Evolutionary conservation across 768 basidiomycete genomes (phyloP).

Genomic region (Lactarius sp.): DNA sequence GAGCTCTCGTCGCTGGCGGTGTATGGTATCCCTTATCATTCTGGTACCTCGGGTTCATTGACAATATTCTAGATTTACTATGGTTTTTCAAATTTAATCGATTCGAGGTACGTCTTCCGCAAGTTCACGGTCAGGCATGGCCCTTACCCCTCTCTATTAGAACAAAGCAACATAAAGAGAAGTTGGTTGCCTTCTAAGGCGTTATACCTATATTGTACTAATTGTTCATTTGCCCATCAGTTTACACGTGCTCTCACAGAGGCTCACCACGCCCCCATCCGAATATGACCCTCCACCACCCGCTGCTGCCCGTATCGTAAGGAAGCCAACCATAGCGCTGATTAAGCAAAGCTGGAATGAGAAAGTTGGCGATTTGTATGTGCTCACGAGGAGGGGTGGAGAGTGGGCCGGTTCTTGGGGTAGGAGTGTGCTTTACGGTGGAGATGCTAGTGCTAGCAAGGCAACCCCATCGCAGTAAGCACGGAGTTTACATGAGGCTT

Average conservation of each 20-base stretch:
- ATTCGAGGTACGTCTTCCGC: conserved; percentile 41
- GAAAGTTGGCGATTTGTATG: conserved; percentile 17
- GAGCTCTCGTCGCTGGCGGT: conserved; percentile 63
- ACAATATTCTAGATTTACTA: conserved; percentile 44
- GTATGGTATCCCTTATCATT: conserved; percentile 36
- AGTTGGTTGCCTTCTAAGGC: conserved; percentile 40
- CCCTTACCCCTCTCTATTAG: conserved; percentile 32
- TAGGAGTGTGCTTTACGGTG: conserved; percentile 42
- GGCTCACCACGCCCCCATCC: conserved; percentile 14
- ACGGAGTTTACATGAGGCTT: background rate
- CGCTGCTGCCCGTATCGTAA: conserved; percentile 22
- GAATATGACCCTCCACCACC: conserved; percentile 19
- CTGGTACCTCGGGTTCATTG: conserved; percentile 25
- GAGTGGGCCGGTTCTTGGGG: conserved; percentile 38
- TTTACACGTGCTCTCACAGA: conserved; percentile 10
- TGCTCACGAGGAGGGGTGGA: conserved; percentile 14
- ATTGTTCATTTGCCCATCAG: conserved; percentile 5
- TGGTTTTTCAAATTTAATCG: conserved; percentile 63
- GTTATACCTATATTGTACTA: background rate
- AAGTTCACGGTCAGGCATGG: background rate
- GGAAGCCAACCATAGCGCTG: conserved; percentile 12
- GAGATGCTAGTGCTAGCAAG: conserved; percentile 8
- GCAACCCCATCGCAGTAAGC: conserved; percentile 15
- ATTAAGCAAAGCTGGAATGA: conserved; percentile 24
- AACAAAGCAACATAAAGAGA: conserved; percentile 49